Percentiles rank a stretch among this genome's conserved stretches.
Conservation (phyloP, 768 basidiomycete species). For the Multifurca ochricompacta region DNA sequence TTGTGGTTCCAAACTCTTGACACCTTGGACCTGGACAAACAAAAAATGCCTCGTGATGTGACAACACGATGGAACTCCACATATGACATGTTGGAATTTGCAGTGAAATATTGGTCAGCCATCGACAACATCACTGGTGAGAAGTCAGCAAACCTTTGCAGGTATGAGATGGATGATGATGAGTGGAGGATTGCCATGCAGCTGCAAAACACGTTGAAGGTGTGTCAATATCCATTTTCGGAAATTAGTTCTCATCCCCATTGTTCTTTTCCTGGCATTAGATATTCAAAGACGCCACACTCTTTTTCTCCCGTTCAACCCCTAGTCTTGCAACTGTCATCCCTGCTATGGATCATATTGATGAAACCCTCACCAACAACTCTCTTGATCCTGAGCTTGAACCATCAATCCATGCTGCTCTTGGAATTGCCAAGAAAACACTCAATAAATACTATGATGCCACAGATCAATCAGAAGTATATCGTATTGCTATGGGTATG, state of each 20-base stretch:
- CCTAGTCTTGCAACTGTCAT: neutral
- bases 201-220: neutral
- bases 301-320: neutral
- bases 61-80: neutral
- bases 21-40: neutral
- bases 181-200: neutral
- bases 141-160: neutral
- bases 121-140: neutral
- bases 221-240: neutral
- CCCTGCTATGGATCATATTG: neutral
- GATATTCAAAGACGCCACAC: constrained; percentile 3
- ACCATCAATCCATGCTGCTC: constrained; percentile 24
- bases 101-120: neutral
- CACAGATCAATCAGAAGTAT: constrained; percentile 28
- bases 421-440: constrained; percentile 26
- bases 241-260: neutral
- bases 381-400: constrained; percentile 11
- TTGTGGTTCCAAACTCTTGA: neutral
- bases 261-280: neutral
- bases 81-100: neutral
- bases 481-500: constrained; percentile 30
- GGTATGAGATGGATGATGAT: neutral
- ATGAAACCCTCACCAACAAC: too few relatives aligned
- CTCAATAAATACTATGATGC: constrained; percentile 29
- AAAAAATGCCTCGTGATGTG: neutral